phyloP scores from a whole-genome alignment of 2,329 filamentous ascomycete species.

The Chaetomiaceae sp. region DNA sequence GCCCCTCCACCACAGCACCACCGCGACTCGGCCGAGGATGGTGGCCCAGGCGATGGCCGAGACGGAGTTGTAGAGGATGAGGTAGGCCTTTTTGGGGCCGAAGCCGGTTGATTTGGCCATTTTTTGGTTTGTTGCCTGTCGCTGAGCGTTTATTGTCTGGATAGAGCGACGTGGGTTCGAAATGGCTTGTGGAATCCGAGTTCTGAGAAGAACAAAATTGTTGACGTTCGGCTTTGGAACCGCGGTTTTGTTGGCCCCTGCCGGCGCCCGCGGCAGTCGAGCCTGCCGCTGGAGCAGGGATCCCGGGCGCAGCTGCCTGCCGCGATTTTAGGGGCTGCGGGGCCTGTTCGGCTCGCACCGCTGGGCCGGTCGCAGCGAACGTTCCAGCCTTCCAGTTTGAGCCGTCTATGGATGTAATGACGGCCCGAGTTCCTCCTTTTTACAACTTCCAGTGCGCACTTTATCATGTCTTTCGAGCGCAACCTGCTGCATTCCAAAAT shows the following conservation, averaged over 20 bases:
- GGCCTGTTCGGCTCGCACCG: neutral
- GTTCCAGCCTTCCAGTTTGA: no score
- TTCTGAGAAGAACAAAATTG: conserved; percentile 3
- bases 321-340: no score
- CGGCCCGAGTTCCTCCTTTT: no score
- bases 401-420: no score
- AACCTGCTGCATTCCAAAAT: neutral
- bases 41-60: conserved; percentile 74
- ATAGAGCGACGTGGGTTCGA: neutral
- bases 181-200: neutral
- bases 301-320: no score
- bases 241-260: conserved; percentile 3
- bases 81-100: conserved; percentile 57
- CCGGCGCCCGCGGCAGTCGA: conserved; percentile 1
- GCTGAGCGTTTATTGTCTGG: neutral
- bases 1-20: conserved; percentile 50
- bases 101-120: conserved; percentile 18
- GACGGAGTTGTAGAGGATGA: conserved; percentile 78
- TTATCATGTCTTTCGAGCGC: no score
- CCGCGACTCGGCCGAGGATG: conserved; percentile 65
- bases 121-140: neutral
- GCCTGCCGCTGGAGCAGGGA: neutral
- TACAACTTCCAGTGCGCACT: no score
- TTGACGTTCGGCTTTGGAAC: neutral
- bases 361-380: neutral